Conservation (phyloP, 140 eudicot species). For the Ambrosia hybrid region DNA sequence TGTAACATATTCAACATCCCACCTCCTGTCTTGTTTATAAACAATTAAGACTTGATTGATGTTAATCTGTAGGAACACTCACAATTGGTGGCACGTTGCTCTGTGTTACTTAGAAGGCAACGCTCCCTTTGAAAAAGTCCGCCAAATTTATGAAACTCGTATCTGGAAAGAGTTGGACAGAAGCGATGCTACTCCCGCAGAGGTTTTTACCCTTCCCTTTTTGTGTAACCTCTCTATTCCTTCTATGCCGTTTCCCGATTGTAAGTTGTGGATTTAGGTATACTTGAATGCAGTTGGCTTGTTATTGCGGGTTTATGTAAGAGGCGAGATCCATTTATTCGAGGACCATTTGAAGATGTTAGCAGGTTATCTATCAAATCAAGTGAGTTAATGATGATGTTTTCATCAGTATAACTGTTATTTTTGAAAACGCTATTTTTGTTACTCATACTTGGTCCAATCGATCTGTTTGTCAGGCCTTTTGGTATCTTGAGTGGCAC, state of each 20-base stretch:
- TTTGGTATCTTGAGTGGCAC: slow-evolving; percentile 95
- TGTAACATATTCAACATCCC: too few relatives aligned
- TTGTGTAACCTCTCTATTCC: background rate
- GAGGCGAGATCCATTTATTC: slow-evolving; percentile 56
- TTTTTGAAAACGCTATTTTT: background rate
- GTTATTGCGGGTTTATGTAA: slow-evolving; percentile 66
- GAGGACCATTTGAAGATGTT: slow-evolving; percentile 62
- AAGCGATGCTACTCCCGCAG: slow-evolving; percentile 67
- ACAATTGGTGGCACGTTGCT: slow-evolving; percentile 99
- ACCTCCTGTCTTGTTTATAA: too few relatives aligned
- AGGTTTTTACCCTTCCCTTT: slow-evolving; percentile 45
- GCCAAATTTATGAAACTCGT: slow-evolving; percentile 62
- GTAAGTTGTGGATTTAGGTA: slow-evolving; percentile 46
- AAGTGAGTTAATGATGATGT: slow-evolving; percentile 57
- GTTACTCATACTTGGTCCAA: background rate
- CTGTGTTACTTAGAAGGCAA: slow-evolving; percentile 94
- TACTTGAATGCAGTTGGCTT: slow-evolving; percentile 79
- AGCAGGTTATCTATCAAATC: slow-evolving; percentile 53
- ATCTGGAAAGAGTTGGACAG: slow-evolving; percentile 89
- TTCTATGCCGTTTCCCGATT: background rate
- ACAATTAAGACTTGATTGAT: too few relatives aligned
- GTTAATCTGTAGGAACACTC: slow-evolving; percentile 65
- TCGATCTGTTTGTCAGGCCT: slow-evolving; percentile 41
- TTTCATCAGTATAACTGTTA: background rate
- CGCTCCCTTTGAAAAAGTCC: slow-evolving; percentile 61